A percentile compares a stretch with the other conserved stretches of the same genome.
Evolutionary conservation across 1,284 basidiomycete species (phyloP).

Genomic region (Bondarzewia mesenterica): DNA sequence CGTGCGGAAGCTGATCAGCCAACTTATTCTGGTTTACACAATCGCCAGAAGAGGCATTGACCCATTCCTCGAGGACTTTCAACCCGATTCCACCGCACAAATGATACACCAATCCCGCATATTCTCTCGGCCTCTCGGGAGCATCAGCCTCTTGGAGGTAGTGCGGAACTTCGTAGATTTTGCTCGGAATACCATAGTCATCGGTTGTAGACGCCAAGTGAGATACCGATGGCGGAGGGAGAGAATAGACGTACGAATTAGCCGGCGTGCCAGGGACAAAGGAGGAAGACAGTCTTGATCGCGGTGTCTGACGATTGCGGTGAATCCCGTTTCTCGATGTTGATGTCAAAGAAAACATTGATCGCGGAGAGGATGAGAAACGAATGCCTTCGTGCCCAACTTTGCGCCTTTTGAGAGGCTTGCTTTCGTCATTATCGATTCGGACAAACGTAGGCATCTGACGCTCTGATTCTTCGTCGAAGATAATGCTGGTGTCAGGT

Average conservation of each 20-base stretch:
- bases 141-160: constrained; percentile 74
- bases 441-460: too few relatives aligned
- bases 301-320: not conserved
- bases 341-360: too few relatives aligned
- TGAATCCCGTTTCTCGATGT: not conserved
- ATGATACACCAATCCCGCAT: constrained; percentile 71
- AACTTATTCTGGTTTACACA: not conserved
- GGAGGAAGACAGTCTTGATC: constrained; percentile 4
- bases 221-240: constrained; percentile 42
- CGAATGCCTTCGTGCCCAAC: too few relatives aligned
- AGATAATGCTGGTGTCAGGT: too few relatives aligned
- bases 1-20: constrained; percentile 6
- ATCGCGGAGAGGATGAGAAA: too few relatives aligned
- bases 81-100: constrained; percentile 57
- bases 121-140: constrained; percentile 64
- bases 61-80: constrained; percentile 45
- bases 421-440: too few relatives aligned
- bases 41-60: constrained; percentile 11
- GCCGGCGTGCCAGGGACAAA: constrained; percentile 7
- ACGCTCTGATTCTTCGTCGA: too few relatives aligned
- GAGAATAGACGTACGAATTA: constrained; percentile 39
- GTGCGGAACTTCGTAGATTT: constrained; percentile 70
- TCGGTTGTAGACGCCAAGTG: constrained; percentile 44
- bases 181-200: constrained; percentile 43
- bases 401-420: too few relatives aligned